Percentiles rank a stretch among this genome's conserved stretches.
phyloP scores from a whole-genome alignment of 1,284 basidiomycete genomes.

The Cryptococcus amylolentus region DNA sequence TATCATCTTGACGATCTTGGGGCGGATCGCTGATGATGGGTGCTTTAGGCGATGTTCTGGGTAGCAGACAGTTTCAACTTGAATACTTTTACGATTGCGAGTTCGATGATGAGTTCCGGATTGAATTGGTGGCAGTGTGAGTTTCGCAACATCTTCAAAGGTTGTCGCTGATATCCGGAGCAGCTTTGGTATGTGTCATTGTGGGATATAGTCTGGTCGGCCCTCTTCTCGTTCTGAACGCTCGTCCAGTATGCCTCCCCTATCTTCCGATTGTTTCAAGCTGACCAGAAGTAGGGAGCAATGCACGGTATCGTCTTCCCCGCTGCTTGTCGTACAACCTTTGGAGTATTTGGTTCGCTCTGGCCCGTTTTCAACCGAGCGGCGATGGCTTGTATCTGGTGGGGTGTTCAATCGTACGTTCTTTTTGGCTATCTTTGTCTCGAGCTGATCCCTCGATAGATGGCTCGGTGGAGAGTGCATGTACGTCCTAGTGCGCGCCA shows the following conservation, averaged over 20 bases:
- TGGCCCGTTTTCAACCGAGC: conserved; percentile 76
- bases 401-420: conserved; percentile 60
- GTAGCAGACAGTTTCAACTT: conserved; percentile 76
- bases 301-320: conserved; percentile 78
- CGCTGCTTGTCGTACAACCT: conserved; percentile 67
- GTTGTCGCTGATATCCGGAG: not conserved
- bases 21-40: not conserved
- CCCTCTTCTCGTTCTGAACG: conserved; percentile 72
- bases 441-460: conserved; percentile 35
- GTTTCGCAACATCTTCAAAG: not conserved
- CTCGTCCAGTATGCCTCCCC: conserved; percentile 60
- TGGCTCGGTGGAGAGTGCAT: conserved; percentile 69
- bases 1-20: too few relatives aligned
- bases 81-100: conserved; percentile 61
- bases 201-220: conserved; percentile 69
- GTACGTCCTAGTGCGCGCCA: conserved; percentile 65
- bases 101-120: conserved; percentile 67
- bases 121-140: conserved; percentile 58
- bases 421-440: too few relatives aligned
- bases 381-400: conserved; percentile 60
- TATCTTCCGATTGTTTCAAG: not conserved
- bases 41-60: conserved; percentile 57
- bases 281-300: conserved; percentile 46
- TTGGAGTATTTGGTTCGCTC: conserved; percentile 64
- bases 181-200: conserved; percentile 60